Evolutionary conservation across 371 early-diverging fungal species (phyloP), one percentile per base, ranked within the genome.

Genomic region (Blastocladiella emersonii): DNA sequence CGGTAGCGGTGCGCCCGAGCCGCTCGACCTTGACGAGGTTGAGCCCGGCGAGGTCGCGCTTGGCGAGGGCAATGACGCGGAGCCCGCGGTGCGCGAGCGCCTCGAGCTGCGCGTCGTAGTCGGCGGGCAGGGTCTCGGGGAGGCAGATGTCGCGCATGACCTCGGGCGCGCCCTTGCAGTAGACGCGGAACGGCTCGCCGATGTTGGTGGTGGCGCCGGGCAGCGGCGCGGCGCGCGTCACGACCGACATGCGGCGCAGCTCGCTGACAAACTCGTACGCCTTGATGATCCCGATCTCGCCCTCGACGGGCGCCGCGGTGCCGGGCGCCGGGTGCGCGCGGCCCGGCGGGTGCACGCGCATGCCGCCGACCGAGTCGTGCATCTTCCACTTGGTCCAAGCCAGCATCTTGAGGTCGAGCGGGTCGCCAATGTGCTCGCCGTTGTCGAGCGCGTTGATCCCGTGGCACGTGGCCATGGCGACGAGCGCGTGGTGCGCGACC

Each of bases 331-430:
- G 1, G 62, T 45, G n/a, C 61, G 21, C 8, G 23, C 17, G 3
- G 30, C 10, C 21, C 21, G 35, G 10, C n/a, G 19, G 10, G 8
- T 7, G 12, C 43, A 19, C 34, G 6, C 45, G 12, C 12, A 8
- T 25, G 37, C 53, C 12, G 56, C 2, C 74, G 19, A 81, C 86
- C 41, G 83, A 85, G 66, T 97, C 95, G 67, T 95, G 95, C 15
- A 98, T 69, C 34, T 86, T 77, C 91, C 95, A 95, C 5, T 78
- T 80, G 0, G 95, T 96, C 65, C 92, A 94, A 43, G 93, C 89
- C 78, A 99, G 95, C 98, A 99, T 97, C 72, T 93, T 92, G 43
- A 98, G 71, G 71, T 99, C 99, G 62, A 99, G 76, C 2, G 98
- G 98, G 73, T 99, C 99, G 7, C 99, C 99, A 45, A 98, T 77